Conservation (phyloP, 179 eudicot species). For the Drosera spatulata region DNA sequence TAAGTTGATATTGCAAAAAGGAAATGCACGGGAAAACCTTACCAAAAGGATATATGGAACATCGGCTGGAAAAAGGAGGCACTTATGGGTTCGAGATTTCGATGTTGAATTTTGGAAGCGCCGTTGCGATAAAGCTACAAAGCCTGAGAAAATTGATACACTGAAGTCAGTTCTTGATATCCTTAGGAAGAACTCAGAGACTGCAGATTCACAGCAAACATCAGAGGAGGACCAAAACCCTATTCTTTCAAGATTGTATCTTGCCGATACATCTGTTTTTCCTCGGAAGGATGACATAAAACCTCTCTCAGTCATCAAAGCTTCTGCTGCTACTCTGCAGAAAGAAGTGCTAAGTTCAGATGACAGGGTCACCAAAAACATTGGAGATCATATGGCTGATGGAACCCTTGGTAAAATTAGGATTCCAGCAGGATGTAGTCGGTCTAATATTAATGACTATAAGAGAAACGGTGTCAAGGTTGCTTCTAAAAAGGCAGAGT, state of each 20-base stretch:
- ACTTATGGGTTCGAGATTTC: slow-evolving; percentile 86
- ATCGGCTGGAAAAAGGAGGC: slow-evolving; percentile 58
- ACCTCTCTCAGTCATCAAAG: slow-evolving; percentile 55
- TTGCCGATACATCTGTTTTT: slow-evolving; percentile 84
- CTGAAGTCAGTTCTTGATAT: slow-evolving; percentile 68
- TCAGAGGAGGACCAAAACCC: slow-evolving; percentile 32
- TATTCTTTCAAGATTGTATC: slow-evolving; percentile 82
- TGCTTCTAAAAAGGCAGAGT: slow-evolving; percentile 21
- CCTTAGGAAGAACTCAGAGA: slow-evolving; percentile 37
- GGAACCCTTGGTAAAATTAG: slow-evolving; percentile 15
- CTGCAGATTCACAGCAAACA: slow-evolving; percentile 15
- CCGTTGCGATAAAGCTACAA: slow-evolving; percentile 53
- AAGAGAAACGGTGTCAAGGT: slow-evolving; percentile 13
- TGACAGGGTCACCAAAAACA: slow-evolving; percentile 15
- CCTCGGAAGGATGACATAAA: slow-evolving; percentile 71
- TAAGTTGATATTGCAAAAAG: slow-evolving; percentile 60
- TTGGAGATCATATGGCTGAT: slow-evolving; percentile 10
- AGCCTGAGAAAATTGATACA: slow-evolving; percentile 75
- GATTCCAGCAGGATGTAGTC: slow-evolving; percentile 11
- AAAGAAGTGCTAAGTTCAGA: slow-evolving; percentile 15
- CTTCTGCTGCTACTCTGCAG: slow-evolving; percentile 19
- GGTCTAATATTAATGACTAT: slow-evolving; percentile 15
- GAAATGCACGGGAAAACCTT: slow-evolving; percentile 80
- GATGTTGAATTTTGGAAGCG: slow-evolving; percentile 96
- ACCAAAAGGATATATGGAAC: slow-evolving; percentile 79